These are phyloP conservation scores for Cladorrhinum sp. DNA, from an alignment of 2,329 filamentous ascomycete genomes.

Conservation along the genomic window DNA sequence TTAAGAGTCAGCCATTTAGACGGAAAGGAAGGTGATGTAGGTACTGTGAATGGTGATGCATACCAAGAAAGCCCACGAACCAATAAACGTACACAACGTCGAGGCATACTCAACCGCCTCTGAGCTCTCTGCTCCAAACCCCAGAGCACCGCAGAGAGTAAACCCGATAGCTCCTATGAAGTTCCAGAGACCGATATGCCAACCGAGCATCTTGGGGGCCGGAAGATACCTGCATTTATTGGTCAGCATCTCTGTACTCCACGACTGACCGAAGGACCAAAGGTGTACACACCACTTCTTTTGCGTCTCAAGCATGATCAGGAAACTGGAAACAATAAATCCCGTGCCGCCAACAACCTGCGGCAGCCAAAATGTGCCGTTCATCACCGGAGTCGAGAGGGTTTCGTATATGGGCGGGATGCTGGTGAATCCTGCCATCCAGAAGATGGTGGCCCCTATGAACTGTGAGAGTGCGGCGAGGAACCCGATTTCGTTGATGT, in stretches of 20 bases:
- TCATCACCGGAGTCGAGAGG: constrained; percentile 43
- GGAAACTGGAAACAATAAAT: constrained; percentile 55
- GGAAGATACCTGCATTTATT: constrained; percentile 44
- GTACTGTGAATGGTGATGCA: constrained; percentile 13
- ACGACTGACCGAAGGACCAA: no score
- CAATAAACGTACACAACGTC: constrained; percentile 48
- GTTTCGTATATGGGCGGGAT: constrained; percentile 54
- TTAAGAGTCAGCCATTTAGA: constrained; percentile 1
- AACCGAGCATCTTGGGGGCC: constrained; percentile 54
- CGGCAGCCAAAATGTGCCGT: constrained; percentile 60
- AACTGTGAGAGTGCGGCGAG: constrained; percentile 57
- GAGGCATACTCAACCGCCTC: constrained; percentile 46
- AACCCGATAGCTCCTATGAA: constrained; percentile 62
- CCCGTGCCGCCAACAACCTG: constrained; percentile 60
- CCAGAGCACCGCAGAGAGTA: constrained; percentile 57
- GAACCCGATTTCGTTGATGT: constrained; percentile 60
- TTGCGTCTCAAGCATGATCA: constrained; percentile 68
- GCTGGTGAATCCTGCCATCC: constrained; percentile 59
- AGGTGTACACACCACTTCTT: constrained; percentile 49
- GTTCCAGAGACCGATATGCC: constrained; percentile 67
- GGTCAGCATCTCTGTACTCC: no score
- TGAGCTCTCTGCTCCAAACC: constrained; percentile 42
- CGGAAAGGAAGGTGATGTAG: constrained; percentile 1
- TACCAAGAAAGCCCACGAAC: constrained; percentile 48
- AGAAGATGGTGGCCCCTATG: constrained; percentile 60